Base-by-base conservation (phyloP, 768 basidiomycete genomes). In the Tephrocybe sp. region DNA sequence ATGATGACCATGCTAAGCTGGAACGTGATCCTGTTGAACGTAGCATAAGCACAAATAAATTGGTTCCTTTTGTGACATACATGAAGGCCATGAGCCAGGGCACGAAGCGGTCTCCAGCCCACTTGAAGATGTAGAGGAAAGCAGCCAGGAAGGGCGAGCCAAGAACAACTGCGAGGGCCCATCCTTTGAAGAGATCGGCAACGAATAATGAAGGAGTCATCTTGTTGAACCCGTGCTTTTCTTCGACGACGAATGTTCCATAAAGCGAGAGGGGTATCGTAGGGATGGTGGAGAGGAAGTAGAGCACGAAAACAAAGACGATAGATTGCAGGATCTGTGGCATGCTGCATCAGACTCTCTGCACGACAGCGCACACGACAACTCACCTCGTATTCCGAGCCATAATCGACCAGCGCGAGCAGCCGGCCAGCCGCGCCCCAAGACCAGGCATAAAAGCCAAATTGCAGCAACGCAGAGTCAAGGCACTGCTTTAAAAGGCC, bases 151-250 rank as follows among this genome's bases (percentile, higher is more conserved):
- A 89, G 0, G 96, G 96, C 0, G 86, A 75, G 6, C 94, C 92
- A 15, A 98, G 73, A 37, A 68, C 79, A 51, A 86, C 77, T 9
- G 80, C 83, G 45, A 96, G 65, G 9, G 71, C 70, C 87, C 85
- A 93, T 26, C 84, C 77, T 68, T 97, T 98, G 61, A 95, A 25
- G 32, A 90, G 64, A 67, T 99, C 96, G 2, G 77, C 70, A 46
- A 93, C 65, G 68, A 91, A 98, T 3, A 95, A 72, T 14, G 61
- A 60, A 1, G 83, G 80, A 0, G 93, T 91, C 4, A 85, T 94
- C 72, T 98, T 97, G 79, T 98, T 99, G 78, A 98, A 98, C 0
- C 95, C 95, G 57, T 97, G 93, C 57, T 86, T 88, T 65, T 96
- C 88, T 70, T 98, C 97, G 33, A 98, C 76, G 4, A 94, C 88